Base-by-base conservation (phyloP, 352 stramenopile species). In the Phytopythium sindhum region DNA sequence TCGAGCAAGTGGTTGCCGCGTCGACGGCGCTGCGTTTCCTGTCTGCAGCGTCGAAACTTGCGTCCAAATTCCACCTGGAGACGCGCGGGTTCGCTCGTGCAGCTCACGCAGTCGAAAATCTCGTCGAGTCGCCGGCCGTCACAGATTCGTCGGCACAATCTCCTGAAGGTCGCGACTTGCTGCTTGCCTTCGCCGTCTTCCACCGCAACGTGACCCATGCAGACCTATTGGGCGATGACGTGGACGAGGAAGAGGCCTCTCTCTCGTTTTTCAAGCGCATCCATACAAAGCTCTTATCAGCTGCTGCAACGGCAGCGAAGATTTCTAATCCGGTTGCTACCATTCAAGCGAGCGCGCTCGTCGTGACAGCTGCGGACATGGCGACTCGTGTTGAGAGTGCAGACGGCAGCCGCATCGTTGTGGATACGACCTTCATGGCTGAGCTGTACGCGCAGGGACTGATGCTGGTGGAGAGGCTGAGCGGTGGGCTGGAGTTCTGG, bases 41-140 rank as follows among this genome's bases (percentile, higher is more conserved):
- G 9, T 65, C 71, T 5, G 64, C 69, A 12, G 70, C 67, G 12
- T 67, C 61, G 10, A 21, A 47, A 4, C 73, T 89, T 15, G 78
- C 70, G 31, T 60, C 15, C n/a, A 90, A 90, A 56, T 90, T 86
- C 60, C 78, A 80, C 23, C 57, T 92, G 23, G 66, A 92, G 17
- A 67, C 59, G 15, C 50, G 41, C 17, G 26, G 61, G 2, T 52
- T 87, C 17, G 45, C 62, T 4, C 61, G 78, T 35, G 70, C 86
- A 8, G 64, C 79, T n/a, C 52, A 73, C 42, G 21, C 63, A 28
- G 53, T 84, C 28, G 68, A 83, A 35, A 69, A 62, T 21, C 39
- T 52, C n/a, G 42, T 39, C 8, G 19, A 4, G 41, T 61, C 39
- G 23, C 2, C 24, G 11, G 7, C 23, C 8, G 26, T 21, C 9